Percentiles rank a stretch among this genome's conserved stretches.
These are phyloP conservation scores for Scleroderma citrinum DNA, from an alignment of 768 basidiomycete species.

Conservation along the genomic window DNA sequence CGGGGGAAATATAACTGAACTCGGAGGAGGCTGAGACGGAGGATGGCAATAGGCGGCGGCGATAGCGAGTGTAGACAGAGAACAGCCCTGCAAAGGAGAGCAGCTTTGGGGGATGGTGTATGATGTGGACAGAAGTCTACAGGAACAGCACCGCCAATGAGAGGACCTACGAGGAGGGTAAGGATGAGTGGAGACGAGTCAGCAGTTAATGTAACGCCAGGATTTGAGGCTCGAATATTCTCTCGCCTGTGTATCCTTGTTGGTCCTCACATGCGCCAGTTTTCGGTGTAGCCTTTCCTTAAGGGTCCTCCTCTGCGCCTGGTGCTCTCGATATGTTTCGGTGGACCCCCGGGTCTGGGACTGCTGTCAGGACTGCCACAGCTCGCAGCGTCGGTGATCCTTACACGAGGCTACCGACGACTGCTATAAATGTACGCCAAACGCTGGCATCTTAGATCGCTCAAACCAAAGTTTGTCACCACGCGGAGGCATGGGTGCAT, in stretches of 20 bases:
- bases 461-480: neutral
- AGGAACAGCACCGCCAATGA: slow-evolving; percentile 17
- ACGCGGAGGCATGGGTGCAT: slow-evolving; percentile 3
- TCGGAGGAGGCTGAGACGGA: too few species aligned
- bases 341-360: neutral
- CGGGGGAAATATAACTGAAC: too few species aligned
- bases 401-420: slow-evolving; percentile 17
- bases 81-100: slow-evolving; percentile 10
- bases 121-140: neutral
- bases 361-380: slow-evolving; percentile 18
- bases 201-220: slow-evolving; percentile 15
- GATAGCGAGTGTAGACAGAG: slow-evolving; percentile 3
- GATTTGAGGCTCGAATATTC: slow-evolving; percentile 8
- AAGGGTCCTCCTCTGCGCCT: slow-evolving; percentile 21
- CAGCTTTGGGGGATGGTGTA: neutral
- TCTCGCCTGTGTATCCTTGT: slow-evolving; percentile 26
- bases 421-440: neutral
- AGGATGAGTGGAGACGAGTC: slow-evolving; percentile 7
- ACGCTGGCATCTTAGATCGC: neutral
- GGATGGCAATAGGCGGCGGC: slow-evolving; percentile 4
- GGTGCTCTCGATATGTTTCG: slow-evolving; percentile 15
- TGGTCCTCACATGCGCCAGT: slow-evolving; percentile 20
- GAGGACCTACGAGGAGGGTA: slow-evolving; percentile 5
- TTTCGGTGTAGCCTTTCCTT: slow-evolving; percentile 27
- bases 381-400: slow-evolving; percentile 21